Conservation (phyloP, 148 eudicot species). For the Amaranthus hypochondriacus region DNA sequence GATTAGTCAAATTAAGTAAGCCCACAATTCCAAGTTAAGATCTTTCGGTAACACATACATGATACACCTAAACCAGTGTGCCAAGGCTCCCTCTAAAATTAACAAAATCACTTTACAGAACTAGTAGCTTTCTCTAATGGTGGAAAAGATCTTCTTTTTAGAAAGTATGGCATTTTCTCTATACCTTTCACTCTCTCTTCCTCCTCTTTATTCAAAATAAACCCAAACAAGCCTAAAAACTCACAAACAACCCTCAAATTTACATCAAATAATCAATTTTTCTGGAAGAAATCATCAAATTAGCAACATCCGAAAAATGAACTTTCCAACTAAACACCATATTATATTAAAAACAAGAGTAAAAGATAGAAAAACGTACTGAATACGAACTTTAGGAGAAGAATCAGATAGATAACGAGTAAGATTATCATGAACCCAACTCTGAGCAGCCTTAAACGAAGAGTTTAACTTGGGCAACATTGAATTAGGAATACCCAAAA, state of each 20-base stretch:
- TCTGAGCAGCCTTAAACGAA: slow-evolving; percentile 57
- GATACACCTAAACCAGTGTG: no score
- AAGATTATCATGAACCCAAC: slow-evolving; percentile 82
- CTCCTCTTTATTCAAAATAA: no score
- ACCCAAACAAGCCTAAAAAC: not conserved
- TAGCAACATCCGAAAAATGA: not conserved
- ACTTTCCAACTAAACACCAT: not conserved
- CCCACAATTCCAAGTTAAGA: no score
- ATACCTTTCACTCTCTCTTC: no score
- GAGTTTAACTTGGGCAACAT: slow-evolving; percentile 58
- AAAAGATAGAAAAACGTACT: slow-evolving; percentile 31
- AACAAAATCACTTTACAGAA: no score
- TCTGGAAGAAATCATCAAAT: not conserved
- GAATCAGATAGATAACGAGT: slow-evolving; percentile 54
- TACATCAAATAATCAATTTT: not conserved
- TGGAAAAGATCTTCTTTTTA: no score
- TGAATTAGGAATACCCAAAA: slow-evolving; percentile 74
- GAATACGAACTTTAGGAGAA: slow-evolving; percentile 41
- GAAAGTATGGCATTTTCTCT: no score
- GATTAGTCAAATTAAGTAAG: no score
- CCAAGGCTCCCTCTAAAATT: no score
- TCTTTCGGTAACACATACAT: no score
- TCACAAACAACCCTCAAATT: not conserved
- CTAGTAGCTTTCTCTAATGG: no score
- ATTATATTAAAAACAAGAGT: not conserved